Evolutionary conservation across 2,329 filamentous ascomycete genomes (phyloP).

Genomic region (Cryphonectria nitschkei): DNA sequence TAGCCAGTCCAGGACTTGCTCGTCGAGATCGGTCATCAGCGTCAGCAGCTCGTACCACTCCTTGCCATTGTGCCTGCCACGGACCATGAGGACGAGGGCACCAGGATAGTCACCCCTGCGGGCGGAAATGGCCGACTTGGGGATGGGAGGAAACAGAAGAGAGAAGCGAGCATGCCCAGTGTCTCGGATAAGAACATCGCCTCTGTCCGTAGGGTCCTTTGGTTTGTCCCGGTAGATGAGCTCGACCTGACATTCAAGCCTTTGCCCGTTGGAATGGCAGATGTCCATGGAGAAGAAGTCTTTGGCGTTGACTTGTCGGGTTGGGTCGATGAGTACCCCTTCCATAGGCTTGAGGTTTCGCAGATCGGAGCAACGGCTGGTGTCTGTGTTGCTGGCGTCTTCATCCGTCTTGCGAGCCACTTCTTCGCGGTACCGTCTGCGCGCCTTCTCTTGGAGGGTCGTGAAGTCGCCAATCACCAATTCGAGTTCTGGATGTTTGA

Average conservation of each 20-base stretch:
- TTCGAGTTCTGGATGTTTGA: conserved; percentile 58
- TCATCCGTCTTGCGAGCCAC: conserved; percentile 80
- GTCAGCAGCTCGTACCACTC: conserved; percentile 86
- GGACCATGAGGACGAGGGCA: conserved; percentile 85
- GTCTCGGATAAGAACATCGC: conserved; percentile 92
- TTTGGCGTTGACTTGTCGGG: conserved; percentile 82
- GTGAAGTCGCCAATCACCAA: conserved; percentile 68
- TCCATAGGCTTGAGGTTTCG: conserved; percentile 74
- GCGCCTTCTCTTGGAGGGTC: conserved; percentile 74
- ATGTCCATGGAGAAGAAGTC: conserved; percentile 88
- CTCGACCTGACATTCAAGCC: conserved; percentile 87
- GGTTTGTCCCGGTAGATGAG: conserved; percentile 82
- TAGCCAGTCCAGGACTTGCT: conserved; percentile 84
- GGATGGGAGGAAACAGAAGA: conserved; percentile 90
- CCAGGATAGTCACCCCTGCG: conserved; percentile 71
- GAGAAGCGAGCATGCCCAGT: conserved; percentile 76
- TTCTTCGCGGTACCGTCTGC: conserved; percentile 65
- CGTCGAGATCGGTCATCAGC: conserved; percentile 75
- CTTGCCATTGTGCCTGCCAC: conserved; percentile 65
- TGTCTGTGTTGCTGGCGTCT: conserved; percentile 81
- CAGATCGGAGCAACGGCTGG: conserved; percentile 77
- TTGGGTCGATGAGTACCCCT: conserved; percentile 72
- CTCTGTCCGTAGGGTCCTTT: conserved; percentile 65
- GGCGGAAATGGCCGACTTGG: conserved; percentile 73
- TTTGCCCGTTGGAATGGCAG: conserved; percentile 85